Base-by-base conservation (phyloP, 2,329 filamentous ascomycete species). In the Endoconidiophora laricicola region DNA sequence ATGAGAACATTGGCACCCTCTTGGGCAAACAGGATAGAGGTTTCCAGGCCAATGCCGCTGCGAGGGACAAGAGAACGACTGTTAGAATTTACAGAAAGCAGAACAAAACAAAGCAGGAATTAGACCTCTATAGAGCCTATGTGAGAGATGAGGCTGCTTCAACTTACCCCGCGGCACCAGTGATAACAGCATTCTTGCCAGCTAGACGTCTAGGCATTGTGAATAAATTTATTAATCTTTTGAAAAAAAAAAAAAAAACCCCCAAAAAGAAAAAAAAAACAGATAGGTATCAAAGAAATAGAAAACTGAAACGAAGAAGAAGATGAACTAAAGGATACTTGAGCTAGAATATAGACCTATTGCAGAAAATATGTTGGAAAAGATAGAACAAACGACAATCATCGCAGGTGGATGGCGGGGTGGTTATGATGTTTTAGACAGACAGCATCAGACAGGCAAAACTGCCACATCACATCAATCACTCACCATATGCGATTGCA, bases 11-110 rank as follows among this genome's bases (percentile, higher is more conserved):
- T 82, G 60, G 86, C 88, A 55, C 87, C 88, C 69, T 95, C 88
- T 56, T 83, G 83, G 53, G 81, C 82, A 61, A 95, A 94, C 53
- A 94, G 82, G 57, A 95, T 88, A 50, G 76, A 77, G 2, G 88
- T 94, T 69, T 95, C 87, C 45, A 95, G 82, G 57, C 88, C 88
- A 60, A 95, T 95, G 60, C 88, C 88, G 60, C 88, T 88, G 60
- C 20, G 36, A 20, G 20, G 16, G 23, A 40, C 23, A 36, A 50
- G 29, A 45, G 14, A 46, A 16, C 22, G 10, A 46, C 16, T 39
- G 37, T 29, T 44, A 38, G n/a, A 16, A 44, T 48, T n/a, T 42
- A 33, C 6, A 9, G 9, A 14, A 9, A 33, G 22, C 16, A 43
- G n/a, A 9, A 9, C 40, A 42, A 9, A 6, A 16, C 22, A 26